Percentiles rank a stretch among this genome's conserved stretches.
Evolutionary conservation across 768 basidiomycete species (phyloP).

Genomic region (Podaxis sp.): DNA sequence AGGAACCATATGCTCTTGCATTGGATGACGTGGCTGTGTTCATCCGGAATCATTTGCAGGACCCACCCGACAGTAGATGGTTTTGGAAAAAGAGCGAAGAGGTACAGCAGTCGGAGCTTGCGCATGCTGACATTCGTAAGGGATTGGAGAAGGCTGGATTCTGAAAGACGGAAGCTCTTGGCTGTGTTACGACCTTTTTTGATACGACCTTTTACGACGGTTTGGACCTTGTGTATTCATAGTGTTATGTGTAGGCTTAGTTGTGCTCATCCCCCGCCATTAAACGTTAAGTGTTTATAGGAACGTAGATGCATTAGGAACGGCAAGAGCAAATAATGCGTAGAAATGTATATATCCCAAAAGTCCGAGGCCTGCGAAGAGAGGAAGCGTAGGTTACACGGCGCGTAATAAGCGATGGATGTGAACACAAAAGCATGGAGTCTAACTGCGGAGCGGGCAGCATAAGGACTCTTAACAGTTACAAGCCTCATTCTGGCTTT

Average conservation of each 20-base stretch:
- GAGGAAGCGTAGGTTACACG: constrained; percentile 24
- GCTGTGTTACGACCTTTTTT: background rate
- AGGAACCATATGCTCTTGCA: constrained; percentile 42
- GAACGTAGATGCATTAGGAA: constrained; percentile 8
- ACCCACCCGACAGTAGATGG: constrained; percentile 40
- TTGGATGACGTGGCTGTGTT: constrained; percentile 44
- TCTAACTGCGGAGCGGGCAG: background rate
- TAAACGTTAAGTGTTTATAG: background rate
- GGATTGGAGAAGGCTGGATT: constrained; percentile 70
- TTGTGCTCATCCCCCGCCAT: background rate
- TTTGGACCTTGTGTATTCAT: background rate
- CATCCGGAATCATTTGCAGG: constrained; percentile 41
- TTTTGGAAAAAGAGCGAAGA: constrained; percentile 60
- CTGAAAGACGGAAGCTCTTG: constrained; percentile 20
- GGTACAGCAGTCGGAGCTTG: constrained; percentile 52
- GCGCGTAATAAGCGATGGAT: constrained; percentile 15
- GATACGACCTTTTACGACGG: background rate
- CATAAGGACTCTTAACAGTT: constrained; percentile 54
- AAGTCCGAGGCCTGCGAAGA: constrained; percentile 29
- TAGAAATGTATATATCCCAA: constrained; percentile 27
- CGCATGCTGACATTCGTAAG: constrained; percentile 60
- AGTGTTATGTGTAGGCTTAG: background rate
- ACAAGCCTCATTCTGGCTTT: constrained; percentile 61
- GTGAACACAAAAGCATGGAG: background rate
- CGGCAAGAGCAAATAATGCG: constrained; percentile 10